phyloP scores from a whole-genome alignment of 2,329 filamentous ascomycete genomes.

The Coniosporium tulheliwenetii region DNA sequence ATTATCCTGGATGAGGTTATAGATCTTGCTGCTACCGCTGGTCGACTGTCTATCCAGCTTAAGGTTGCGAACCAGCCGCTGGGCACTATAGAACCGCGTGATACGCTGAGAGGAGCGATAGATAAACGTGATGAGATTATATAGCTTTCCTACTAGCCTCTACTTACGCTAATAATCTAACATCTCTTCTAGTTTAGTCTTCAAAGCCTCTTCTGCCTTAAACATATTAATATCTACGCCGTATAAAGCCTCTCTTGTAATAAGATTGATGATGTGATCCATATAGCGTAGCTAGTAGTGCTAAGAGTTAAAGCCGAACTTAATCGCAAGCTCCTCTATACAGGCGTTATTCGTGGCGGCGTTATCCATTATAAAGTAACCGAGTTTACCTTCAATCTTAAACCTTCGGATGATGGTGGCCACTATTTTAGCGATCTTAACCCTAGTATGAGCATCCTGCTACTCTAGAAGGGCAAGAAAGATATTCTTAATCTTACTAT shows the following conservation, averaged over 20 bases:
- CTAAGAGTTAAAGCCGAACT: constrained; percentile 2
- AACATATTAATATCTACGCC: constrained; percentile 3
- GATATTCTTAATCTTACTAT: constrained; percentile 1
- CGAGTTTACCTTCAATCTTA: constrained; percentile 2
- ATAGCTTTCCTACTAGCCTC: constrained; percentile 4
- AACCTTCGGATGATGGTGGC: constrained; percentile 2
- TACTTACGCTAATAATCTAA: constrained; percentile 4
- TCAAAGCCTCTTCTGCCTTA: constrained; percentile 1
- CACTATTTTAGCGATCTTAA: constrained; percentile 1
- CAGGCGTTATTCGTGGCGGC: constrained; percentile 5
- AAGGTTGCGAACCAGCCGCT: no score
- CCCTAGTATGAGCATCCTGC: no score
- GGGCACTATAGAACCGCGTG: constrained; percentile 1
- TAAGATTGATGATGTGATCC: no score
- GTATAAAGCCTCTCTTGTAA: constrained; percentile 4
- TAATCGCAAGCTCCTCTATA: constrained; percentile 1
- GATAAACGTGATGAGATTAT: constrained; percentile 5
- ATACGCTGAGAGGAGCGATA: constrained; percentile 2
- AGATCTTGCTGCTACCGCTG: constrained; percentile 2
- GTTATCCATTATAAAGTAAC: constrained; percentile 7
- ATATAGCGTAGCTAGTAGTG: constrained; percentile 3
- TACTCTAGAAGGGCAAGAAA: constrained; percentile 5
- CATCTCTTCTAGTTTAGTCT: constrained; percentile 1
- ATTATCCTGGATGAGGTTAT: no score
- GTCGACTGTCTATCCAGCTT: neutral